Conservation (phyloP, 1,284 basidiomycete species). For the Tilletia setariae region DNA sequence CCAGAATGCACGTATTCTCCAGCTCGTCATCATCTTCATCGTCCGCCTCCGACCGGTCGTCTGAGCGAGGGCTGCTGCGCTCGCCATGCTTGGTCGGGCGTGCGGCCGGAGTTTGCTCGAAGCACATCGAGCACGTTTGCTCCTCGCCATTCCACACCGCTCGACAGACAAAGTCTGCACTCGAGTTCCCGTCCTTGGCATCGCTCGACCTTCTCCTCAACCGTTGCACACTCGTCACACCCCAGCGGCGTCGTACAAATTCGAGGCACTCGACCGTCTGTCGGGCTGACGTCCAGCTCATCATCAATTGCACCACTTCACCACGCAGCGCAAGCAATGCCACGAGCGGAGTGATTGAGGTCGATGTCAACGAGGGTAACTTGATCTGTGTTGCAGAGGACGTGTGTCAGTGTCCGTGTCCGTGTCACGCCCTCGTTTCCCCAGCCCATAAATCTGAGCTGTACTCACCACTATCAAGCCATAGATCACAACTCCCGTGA, state of each 20-base stretch:
- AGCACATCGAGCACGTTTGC: constrained; percentile 11
- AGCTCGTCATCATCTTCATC: not conserved
- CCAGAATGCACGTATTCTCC: constrained; percentile 6
- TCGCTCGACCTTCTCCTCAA: not conserved
- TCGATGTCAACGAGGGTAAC: constrained; percentile 1
- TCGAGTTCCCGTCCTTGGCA: not conserved
- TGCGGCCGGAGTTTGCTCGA: constrained; percentile 4
- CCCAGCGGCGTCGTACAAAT: constrained; percentile 8
- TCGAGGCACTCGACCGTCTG: constrained; percentile 16
- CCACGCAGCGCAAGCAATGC: constrained; percentile 11
- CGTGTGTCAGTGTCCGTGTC: not conserved
- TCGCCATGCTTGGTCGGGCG: not conserved
- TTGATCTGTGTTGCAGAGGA: not conserved
- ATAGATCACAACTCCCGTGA: not conserved
- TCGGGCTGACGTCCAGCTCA: constrained; percentile 7
- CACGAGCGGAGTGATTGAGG: constrained; percentile 3
- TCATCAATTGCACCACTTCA: not conserved
- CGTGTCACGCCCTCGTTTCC: too few species aligned
- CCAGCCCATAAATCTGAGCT: not conserved
- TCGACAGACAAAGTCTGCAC: not conserved
- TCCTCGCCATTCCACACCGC: constrained; percentile 14
- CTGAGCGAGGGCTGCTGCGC: not conserved
- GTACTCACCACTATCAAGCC: constrained; percentile 5
- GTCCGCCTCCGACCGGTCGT: not conserved
- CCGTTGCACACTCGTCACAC: not conserved